Base-by-base conservation (phyloP, 2,329 filamentous ascomycete genomes). In the Xylariaceae sp. region DNA sequence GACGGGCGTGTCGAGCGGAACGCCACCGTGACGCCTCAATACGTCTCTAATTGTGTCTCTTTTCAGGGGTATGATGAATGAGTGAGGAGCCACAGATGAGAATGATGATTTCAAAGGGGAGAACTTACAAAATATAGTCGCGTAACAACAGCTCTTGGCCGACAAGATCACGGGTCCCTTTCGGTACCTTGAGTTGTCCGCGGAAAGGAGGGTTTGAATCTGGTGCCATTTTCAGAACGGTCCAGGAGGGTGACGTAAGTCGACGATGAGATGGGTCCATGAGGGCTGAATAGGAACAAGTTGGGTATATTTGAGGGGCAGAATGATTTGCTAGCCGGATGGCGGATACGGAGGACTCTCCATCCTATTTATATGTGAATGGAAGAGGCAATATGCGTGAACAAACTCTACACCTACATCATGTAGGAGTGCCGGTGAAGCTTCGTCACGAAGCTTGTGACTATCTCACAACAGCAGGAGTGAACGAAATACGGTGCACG, bases 91-190 rank as follows among this genome's bases (percentile, higher is more conserved):
- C 44, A 5, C 23, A 30, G 3, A 42, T 18, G 11, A 7, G 13
- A 11, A 45, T 13, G 13, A 35, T 4, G 18, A 37, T 13, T 6
- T 3, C 2, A 11, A 13, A 8, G 13, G 15, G 23, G 45, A n/a
- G 8, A 10, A 52, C 39, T 37, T 23, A 52, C 49, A 88, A 92
- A 76, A 92, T 92, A 72, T 86, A 84, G 75, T 92, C 88, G 68
- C 89, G 85, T 70, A 93, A 85, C 70, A 90, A 82, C 80, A 92
- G 88, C 72, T 91, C 87, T 75, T 82, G 83, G 67, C 88, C 88
- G 71, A 85, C 82, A 88, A 87, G 95, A 73, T 96, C 91, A 72
- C 90, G 89, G 65, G 91, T 96, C 68, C 91, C 91, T 82, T 95
- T 95, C 62, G 91, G 89, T 70, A 35, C 34, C 13, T 52, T 57